Evolutionary conservation across 2,329 filamentous ascomycete species (phyloP), one percentile per base, ranked within the genome.

Genomic region (Elsinoe necatrix): DNA sequence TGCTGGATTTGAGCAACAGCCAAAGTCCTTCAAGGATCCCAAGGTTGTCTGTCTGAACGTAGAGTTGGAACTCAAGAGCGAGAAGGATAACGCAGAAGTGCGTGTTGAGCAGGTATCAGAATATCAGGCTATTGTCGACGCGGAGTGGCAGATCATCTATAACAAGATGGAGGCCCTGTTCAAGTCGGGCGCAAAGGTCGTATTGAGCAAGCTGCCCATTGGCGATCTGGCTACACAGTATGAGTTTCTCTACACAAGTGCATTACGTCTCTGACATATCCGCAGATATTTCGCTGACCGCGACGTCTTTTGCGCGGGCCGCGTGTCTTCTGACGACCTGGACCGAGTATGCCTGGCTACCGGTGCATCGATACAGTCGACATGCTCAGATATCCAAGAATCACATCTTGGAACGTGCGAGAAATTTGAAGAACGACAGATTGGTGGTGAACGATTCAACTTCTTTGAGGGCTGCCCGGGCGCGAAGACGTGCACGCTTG

Each of bases 131-230:
- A 96, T 98, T 65, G 93, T 98, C 69, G 93, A 98, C 69, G 93
- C 93, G 27, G 93, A 98, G 75, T 98, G 93, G 93, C 90, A 96
- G 74, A 98, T 98, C 70, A 98, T 98, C 73, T 97, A 86, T 83
- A 92, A 96, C 79, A 98, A 98, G 80, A 87, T 98, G 71, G 93
- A 98, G 77, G 89, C 92, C 50, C 77, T 95, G 55, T 82, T 92
- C 80, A 85, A 92, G 74, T 96, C 92, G 4, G 93, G 93, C 56
- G 93, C 93, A 62, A 95, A 96, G 81, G 90, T 98, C 54, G 90
- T 98, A 41, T 84, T 98, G 58, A 95, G 89, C 75, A 97, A 96
- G 76, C 80, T 97, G 60, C 93, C 93, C 39, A 97, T 98, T 68
- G 93, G 93, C 68, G 93, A 98, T 77, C 77, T 98, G 68, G 93